These are phyloP conservation scores for Nothophoma quercina DNA, from an alignment of 2,329 filamentous ascomycete species.

Conservation along the genomic window DNA sequence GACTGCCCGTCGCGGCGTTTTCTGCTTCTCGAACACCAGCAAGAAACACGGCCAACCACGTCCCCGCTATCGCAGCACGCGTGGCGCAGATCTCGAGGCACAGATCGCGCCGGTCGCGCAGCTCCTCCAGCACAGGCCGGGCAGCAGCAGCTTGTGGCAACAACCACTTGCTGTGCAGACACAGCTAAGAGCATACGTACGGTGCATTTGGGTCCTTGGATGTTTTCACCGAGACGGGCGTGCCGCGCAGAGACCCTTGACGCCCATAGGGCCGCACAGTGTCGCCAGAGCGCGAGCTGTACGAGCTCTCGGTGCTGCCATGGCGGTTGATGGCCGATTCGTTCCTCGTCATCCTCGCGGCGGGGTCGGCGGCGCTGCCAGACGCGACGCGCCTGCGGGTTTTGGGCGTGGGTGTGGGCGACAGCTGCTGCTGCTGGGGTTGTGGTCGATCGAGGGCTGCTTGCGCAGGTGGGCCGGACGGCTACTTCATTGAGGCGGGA, in stretches of 20 bases:
- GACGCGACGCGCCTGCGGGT: conserved; percentile 9
- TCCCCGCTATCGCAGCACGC: conserved; percentile 16
- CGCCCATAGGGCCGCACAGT: conserved; percentile 63
- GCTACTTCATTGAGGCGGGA: conserved; percentile 49
- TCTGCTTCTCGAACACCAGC: conserved; percentile 14
- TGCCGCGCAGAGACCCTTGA: conserved; percentile 45
- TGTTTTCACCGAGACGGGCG: conserved; percentile 61
- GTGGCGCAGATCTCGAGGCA: conserved; percentile 22
- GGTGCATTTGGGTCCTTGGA: conserved; percentile 57
- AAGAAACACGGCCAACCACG: conserved; percentile 12
- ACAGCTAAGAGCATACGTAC: conserved; percentile 51
- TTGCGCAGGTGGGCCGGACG: conserved; percentile 43
- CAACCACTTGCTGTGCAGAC: conserved; percentile 5
- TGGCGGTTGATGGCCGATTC: conserved; percentile 70
- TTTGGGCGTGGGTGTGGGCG: conserved; percentile 21
- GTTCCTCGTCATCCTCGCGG: conserved; percentile 68
- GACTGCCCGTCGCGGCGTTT: conserved; percentile 16
- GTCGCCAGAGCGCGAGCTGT: conserved; percentile 71
- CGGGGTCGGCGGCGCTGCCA: conserved; percentile 16
- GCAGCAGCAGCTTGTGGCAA: conserved; percentile 6
- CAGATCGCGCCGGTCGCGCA: conserved; percentile 26
- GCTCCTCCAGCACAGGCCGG: conserved; percentile 1
- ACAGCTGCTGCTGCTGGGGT: conserved; percentile 22
- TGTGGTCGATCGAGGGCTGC: conserved; percentile 37
- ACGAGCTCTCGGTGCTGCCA: conserved; percentile 71